Evolutionary conservation across 129 eudicot species (phyloP).

Genomic region (Flaveria linearis): DNA sequence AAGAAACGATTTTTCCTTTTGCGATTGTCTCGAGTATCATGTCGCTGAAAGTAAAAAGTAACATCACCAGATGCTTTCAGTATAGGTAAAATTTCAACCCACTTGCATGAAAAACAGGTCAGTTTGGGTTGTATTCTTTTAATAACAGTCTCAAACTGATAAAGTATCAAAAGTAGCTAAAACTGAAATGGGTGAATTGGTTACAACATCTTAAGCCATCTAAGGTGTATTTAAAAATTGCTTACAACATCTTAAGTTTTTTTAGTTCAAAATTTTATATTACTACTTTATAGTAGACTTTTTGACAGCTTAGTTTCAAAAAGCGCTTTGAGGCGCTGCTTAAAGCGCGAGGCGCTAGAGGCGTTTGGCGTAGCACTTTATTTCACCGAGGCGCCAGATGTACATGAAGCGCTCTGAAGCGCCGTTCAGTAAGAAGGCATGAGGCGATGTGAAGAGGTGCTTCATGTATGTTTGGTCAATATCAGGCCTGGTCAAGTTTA

Average conservation of each 20-base stretch:
- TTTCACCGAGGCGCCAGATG: too few species aligned
- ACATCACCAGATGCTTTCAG: slow-evolving; percentile 13
- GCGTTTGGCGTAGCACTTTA: too few species aligned
- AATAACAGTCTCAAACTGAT: neutral
- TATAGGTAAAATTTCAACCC: neutral
- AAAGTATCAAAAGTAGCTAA: neutral
- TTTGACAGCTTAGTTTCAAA: too few species aligned
- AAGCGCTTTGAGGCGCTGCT: too few species aligned
- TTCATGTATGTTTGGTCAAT: too few species aligned
- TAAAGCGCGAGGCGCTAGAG: too few species aligned
- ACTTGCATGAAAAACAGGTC: neutral
- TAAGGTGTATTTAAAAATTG: slow-evolving; percentile 5
- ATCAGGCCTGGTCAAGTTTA: too few species aligned
- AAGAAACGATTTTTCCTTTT: slow-evolving; percentile 86
- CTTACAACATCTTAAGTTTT: neutral
- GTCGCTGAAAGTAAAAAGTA: slow-evolving; percentile 49
- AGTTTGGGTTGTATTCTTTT: neutral
- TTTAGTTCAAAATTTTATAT: neutral
- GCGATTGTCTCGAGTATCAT: slow-evolving; percentile 76
- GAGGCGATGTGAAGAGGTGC: too few species aligned
- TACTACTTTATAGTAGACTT: neutral
- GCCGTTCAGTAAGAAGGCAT: too few species aligned
- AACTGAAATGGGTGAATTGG: neutral
- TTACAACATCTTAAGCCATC: slow-evolving; percentile 1
- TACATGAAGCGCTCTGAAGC: too few species aligned